Base-by-base conservation (phyloP, 352 stramenopile genomes). In the Pythium periplocum region DNA sequence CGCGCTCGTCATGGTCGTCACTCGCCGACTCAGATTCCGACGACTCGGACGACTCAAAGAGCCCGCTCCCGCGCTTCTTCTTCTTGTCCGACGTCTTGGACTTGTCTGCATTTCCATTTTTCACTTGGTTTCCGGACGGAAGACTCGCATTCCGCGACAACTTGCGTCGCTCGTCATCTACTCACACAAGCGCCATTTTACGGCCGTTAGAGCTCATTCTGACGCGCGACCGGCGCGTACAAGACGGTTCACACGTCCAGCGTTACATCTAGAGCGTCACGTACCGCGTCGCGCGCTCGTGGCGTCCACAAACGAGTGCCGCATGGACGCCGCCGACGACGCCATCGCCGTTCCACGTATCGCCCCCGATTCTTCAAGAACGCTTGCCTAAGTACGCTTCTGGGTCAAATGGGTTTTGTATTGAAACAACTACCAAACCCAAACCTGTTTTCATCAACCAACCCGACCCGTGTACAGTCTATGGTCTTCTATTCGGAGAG, bases 31-130 rank as follows among this genome's bases (percentile, higher is more conserved):
- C 43, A n/a, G 43, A 48, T 9, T 42, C 38, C 12, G 38, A 42
- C 38, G 57, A 64, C 33, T 32, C 12, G 8, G 59, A 67, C 10
- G 59, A 67, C 59, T 67, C 59, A 33, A 67, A 67, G 33, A 67
- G 49, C 3, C 59, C 59, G 34, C 59, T 67, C 4, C 48, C 3
- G 7, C 59, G 48, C 35, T 61, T 65, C 10, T 48, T 64, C 11
- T 48, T 26, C 33, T 42, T 53, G 37, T 2, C 4, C 38, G 7
- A 12, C 38, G 38, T 42, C 38, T 42, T 12, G 38, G 38, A 12
- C 12, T 12, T 8, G 7, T 8, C 0, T 8, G 7, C 38, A 42
- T 42, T 42, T 42, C 7, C 38, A 42, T 42, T 12, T 42, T 42
- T 42, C 12, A 8, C 38, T 8, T 8, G 38, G 38, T 42, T 42